Conservation (phyloP, 1,139 yeast genomes). For the Oligophagozyma castellii region DNA sequence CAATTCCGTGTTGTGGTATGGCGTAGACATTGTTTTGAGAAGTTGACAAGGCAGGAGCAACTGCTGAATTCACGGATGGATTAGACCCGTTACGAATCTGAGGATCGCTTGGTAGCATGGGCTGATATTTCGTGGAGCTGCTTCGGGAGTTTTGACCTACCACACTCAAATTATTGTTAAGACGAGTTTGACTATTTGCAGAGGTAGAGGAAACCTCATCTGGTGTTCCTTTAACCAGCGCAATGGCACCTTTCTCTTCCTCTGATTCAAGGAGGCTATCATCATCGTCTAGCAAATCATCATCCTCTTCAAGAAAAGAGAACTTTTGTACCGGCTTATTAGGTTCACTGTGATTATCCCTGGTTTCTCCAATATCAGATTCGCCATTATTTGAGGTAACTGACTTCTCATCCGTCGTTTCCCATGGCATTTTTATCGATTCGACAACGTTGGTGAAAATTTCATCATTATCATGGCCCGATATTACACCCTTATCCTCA, state of each 20-base stretch:
- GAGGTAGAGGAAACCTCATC: neutral
- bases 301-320: conserved; percentile 20
- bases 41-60: neutral
- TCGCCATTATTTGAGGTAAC: neutral
- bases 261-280: conserved; percentile 21
- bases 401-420: neutral
- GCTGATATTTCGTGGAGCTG: neutral
- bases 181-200: neutral
- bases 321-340: conserved; percentile 9
- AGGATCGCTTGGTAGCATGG: neutral
- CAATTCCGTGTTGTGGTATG: conserved; percentile 4
- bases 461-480: neutral
- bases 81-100: neutral
- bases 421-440: conserved; percentile 4
- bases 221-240: neutral
- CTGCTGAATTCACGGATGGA: neutral
- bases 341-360: neutral
- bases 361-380: too few species aligned
- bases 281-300: conserved; percentile 19
- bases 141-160: neutral
- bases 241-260: conserved; percentile 4
- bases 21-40: neutral
- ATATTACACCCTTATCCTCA: too few species aligned
- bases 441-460: neutral
- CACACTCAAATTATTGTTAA: neutral